These are phyloP conservation scores for Trifolium dubium DNA, from an alignment of 306 rosid genomes.

Conservation along the genomic window DNA sequence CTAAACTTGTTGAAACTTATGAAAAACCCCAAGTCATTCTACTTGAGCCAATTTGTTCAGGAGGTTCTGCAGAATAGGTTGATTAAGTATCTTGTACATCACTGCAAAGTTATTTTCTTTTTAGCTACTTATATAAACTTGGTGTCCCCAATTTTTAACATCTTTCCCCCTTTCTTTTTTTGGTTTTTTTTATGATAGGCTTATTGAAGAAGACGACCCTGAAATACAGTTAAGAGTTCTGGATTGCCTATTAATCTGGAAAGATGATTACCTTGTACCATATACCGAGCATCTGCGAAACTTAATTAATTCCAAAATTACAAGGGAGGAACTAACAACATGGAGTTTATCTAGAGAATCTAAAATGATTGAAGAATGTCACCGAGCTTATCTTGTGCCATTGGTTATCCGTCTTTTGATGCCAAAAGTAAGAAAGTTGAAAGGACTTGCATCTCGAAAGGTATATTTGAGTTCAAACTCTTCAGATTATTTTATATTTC, in stretches of 20 bases:
- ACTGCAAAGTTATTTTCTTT: constrained; percentile 8
- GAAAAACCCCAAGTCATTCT: constrained; percentile 71
- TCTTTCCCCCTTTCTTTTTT: not conserved
- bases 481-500: constrained; percentile 18
- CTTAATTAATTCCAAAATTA: constrained; percentile 58
- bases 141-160: constrained; percentile 29
- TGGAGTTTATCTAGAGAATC: constrained; percentile 89
- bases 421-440: constrained; percentile 87
- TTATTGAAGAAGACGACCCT: constrained; percentile 87
- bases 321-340: constrained; percentile 84
- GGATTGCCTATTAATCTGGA: constrained; percentile 82
- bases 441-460: constrained; percentile 87
- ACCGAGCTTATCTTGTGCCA: constrained; percentile 75
- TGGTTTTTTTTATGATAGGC: constrained; percentile 58
- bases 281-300: constrained; percentile 75
- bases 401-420: constrained; percentile 77
- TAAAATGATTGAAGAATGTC: constrained; percentile 62
- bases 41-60: constrained; percentile 68
- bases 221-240: constrained; percentile 84
- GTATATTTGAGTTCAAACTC: constrained; percentile 43
- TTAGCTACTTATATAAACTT: not conserved
- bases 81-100: constrained; percentile 24
- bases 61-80: constrained; percentile 85
- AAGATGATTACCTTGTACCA: constrained; percentile 70
- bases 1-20: constrained; percentile 79